A percentile compares a stretch with the other conserved stretches of the same genome.
phyloP scores from a whole-genome alignment of 768 basidiomycete genomes.

The Agrocybe chaxingu region DNA sequence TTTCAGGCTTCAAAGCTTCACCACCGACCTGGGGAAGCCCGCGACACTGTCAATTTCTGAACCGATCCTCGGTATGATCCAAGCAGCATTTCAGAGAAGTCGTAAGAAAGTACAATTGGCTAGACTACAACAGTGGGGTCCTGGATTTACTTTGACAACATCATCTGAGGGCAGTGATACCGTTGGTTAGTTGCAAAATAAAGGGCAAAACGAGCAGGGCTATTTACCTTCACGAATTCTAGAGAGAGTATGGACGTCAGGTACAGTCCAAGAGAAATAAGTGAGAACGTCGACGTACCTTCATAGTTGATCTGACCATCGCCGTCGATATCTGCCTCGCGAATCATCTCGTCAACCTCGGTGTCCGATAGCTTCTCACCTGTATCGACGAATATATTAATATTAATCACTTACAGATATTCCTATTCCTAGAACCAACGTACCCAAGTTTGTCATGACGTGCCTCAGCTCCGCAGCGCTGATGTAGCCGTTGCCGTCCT shows the following conservation, averaged over 20 bases:
- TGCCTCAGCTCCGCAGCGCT: constrained; percentile 85
- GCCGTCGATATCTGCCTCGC: constrained; percentile 92
- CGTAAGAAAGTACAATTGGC: not conserved
- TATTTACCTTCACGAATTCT: constrained; percentile 8
- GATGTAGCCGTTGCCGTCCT: constrained; percentile 92
- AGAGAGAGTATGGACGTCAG: no score
- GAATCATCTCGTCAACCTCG: constrained; percentile 96
- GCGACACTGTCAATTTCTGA: not conserved
- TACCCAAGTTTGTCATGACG: constrained; percentile 93
- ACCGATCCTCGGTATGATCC: not conserved
- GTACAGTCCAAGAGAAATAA: not conserved
- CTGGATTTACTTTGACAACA: constrained; percentile 5
- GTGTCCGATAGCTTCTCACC: constrained; percentile 84
- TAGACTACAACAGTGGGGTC: not conserved
- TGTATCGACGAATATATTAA: constrained; percentile 15
- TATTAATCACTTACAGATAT: not conserved
- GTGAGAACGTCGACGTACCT: not conserved
- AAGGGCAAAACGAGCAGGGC: not conserved
- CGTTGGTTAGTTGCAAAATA: not conserved
- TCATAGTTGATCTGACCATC: constrained; percentile 30
- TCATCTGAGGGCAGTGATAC: not conserved
- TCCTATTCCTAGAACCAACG: constrained; percentile 16
- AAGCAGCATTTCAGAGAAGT: not conserved
- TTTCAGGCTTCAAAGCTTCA: no score
- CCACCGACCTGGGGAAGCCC: no score